Percentiles rank a stretch among this genome's conserved stretches.
phyloP scores from a whole-genome alignment of 2,329 filamentous ascomycete species.

The Penicillium sp. region DNA sequence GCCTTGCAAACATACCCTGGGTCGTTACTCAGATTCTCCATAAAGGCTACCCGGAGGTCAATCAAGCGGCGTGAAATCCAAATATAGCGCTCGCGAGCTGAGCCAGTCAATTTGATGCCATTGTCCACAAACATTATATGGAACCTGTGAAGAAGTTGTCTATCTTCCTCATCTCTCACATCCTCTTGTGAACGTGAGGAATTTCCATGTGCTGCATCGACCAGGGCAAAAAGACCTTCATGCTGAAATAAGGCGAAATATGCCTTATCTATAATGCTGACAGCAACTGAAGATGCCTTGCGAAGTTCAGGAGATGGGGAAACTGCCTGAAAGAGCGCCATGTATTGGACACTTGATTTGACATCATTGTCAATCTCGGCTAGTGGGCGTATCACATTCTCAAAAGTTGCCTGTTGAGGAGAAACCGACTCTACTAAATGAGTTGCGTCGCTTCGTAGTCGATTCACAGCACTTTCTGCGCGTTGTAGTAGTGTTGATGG shows the following conservation, averaged over 20 bases:
- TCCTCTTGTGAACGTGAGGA: background rate
- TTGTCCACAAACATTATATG: background rate
- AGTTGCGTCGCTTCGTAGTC: no score
- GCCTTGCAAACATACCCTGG: background rate
- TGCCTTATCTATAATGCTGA: background rate
- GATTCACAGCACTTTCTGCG: no score
- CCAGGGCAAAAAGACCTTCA: background rate
- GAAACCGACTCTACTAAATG: no score
- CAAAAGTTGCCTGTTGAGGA: no score
- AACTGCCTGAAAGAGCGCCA: slow-evolving; percentile 8
- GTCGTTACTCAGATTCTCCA: background rate
- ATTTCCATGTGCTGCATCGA: background rate
- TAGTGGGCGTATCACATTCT: background rate
- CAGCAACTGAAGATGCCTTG: background rate
- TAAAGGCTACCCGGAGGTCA: background rate
- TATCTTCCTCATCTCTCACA: background rate
- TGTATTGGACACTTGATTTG: slow-evolving; percentile 1
- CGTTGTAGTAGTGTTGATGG: no score
- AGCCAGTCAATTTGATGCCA: background rate
- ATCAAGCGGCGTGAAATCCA: background rate
- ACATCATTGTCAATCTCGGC: slow-evolving; percentile 7
- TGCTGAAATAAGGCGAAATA: background rate
- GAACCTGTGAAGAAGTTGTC: background rate
- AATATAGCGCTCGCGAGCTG: background rate
- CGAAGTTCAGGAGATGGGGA: background rate